Evolutionary conservation across 129 eudicot genomes (phyloP).

Genomic region (Centaurea solstitialis): DNA sequence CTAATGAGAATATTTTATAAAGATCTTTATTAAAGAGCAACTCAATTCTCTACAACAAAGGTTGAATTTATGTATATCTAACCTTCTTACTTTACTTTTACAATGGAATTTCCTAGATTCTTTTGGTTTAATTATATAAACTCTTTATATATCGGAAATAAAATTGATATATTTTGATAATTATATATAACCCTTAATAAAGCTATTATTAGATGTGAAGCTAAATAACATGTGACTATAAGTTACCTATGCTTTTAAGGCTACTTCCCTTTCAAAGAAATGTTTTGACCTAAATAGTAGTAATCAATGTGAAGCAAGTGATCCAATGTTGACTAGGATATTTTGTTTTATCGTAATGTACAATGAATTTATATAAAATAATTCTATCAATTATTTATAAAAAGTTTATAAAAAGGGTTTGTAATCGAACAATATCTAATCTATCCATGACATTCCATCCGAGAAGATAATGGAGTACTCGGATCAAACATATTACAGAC

Average conservation of each 20-base stretch:
- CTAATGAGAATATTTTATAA: background rate
- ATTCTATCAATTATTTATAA: background rate
- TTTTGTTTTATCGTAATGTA: background rate
- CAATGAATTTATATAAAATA: background rate
- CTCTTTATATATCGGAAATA: background rate
- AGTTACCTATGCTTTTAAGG: slow-evolving; percentile 12
- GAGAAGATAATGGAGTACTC: too few relatives aligned
- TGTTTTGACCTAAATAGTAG: slow-evolving; percentile 14
- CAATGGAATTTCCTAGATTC: background rate
- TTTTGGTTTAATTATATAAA: background rate
- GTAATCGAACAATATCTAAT: too few relatives aligned
- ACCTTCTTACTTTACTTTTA: background rate
- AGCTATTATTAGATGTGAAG: background rate
- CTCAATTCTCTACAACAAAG: background rate
- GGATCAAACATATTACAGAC: background rate
- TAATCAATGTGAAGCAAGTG: slow-evolving; percentile 9
- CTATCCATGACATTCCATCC: too few relatives aligned
- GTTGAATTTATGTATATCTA: background rate
- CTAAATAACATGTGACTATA: slow-evolving; percentile 27
- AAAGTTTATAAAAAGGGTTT: background rate
- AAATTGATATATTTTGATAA: background rate
- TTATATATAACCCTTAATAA: background rate
- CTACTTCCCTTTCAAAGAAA: slow-evolving; percentile 15
- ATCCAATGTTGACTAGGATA: slow-evolving; percentile 8
- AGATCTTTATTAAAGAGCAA: too few relatives aligned